A percentile compares a stretch with the other conserved stretches of the same genome.
phyloP scores from a whole-genome alignment of 805 yeast species.

The Saturnispora galanensis region DNA sequence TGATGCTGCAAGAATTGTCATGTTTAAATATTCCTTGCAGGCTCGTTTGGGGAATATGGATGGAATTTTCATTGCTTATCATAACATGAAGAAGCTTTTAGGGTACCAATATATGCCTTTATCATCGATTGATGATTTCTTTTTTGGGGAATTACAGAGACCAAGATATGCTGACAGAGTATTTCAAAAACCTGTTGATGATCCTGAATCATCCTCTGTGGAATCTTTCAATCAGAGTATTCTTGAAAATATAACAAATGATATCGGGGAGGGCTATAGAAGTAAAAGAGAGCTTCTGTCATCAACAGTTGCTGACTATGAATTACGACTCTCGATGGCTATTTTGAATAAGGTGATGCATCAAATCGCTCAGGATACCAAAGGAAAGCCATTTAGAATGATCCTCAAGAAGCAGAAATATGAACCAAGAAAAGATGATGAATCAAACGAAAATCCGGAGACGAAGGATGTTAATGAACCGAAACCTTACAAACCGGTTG shows the following conservation, averaged over 20 bases:
- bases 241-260: constrained; percentile 16
- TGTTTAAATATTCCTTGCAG: constrained; percentile 80
- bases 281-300: constrained; percentile 30
- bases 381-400: constrained; percentile 30
- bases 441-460: not conserved
- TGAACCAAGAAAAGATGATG: not conserved
- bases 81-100: constrained; percentile 67
- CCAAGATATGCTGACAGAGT: constrained; percentile 3
- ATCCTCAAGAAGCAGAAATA: constrained; percentile 15
- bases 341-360: constrained; percentile 41
- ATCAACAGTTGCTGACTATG: constrained; percentile 50
- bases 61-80: constrained; percentile 89
- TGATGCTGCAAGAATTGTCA: constrained; percentile 66
- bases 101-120: constrained; percentile 88
- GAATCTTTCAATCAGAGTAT: constrained; percentile 4
- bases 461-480: not conserved
- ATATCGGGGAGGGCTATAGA: constrained; percentile 25
- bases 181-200: constrained; percentile 2
- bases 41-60: constrained; percentile 96
- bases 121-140: constrained; percentile 54
- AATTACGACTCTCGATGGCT: constrained; percentile 51
- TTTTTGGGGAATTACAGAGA: constrained; percentile 34
- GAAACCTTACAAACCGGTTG: constrained; percentile 1
- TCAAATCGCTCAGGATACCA: constrained; percentile 24
- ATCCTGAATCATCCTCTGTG: not conserved